phyloP scores from a whole-genome alignment of 2,329 filamentous ascomycete genomes.

The Ceratocystis cubensis region DNA sequence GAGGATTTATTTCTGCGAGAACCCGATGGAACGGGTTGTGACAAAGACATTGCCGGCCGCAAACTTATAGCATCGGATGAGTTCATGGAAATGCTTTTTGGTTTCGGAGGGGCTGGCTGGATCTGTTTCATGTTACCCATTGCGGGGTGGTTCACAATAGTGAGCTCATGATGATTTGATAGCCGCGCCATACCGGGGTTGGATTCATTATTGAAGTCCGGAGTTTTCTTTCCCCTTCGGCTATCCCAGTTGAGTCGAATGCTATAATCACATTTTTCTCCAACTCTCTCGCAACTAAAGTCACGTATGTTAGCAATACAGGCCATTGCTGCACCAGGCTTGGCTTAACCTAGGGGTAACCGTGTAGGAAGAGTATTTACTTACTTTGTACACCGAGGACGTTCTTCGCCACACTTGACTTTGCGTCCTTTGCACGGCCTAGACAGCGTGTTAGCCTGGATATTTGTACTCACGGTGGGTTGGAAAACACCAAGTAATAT shows the following conservation, averaged over 20 bases:
- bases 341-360: neutral
- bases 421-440: slow-evolving; percentile 70
- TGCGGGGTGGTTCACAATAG: slow-evolving; percentile 28
- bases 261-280: slow-evolving; percentile 66
- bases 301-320: neutral
- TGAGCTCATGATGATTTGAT: slow-evolving; percentile 27
- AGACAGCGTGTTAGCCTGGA: neutral
- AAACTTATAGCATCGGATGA: neutral
- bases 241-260: slow-evolving; percentile 74
- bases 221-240: slow-evolving; percentile 30
- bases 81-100: neutral
- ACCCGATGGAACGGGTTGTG: neutral
- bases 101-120: slow-evolving; percentile 12
- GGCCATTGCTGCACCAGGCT: neutral
- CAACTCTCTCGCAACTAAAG: slow-evolving; percentile 50
- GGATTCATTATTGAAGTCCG: slow-evolving; percentile 17
- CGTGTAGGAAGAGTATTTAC: slow-evolving; percentile 12
- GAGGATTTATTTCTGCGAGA: neutral
- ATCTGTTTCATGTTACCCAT: slow-evolving; percentile 7
- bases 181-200: slow-evolving; percentile 24
- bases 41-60: neutral
- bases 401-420: slow-evolving; percentile 66
- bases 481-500: neutral
- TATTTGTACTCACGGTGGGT: neutral
- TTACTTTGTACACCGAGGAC: slow-evolving; percentile 56